These are phyloP conservation scores for Spencermartinsiella ligniputridi DNA, from an alignment of 1,139 yeast species.

Conservation along the genomic window DNA sequence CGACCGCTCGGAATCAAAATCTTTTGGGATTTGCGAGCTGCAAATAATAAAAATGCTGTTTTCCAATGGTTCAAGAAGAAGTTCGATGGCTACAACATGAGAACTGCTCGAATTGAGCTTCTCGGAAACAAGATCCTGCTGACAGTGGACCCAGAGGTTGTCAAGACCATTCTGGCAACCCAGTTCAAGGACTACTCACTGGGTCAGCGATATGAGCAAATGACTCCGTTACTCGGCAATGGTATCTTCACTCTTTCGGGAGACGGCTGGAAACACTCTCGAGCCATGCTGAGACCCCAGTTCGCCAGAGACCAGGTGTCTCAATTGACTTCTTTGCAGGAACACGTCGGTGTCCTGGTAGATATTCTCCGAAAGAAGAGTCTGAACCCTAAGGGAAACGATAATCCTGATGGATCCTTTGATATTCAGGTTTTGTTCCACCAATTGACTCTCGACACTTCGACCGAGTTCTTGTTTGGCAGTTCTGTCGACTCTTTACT, in stretches of 20 bases:
- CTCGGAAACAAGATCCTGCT: conserved; percentile 20
- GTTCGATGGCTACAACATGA: background rate
- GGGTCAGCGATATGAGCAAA: conserved; percentile 43
- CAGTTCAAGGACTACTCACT: conserved; percentile 49
- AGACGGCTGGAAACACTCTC: conserved; percentile 53
- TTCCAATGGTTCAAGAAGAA: background rate
- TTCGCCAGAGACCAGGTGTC: conserved; percentile 53
- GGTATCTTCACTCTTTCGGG: conserved; percentile 58
- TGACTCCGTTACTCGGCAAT: conserved; percentile 47
- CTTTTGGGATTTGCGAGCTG: background rate
- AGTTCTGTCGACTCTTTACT: conserved; percentile 28
- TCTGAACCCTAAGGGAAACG: conserved; percentile 1
- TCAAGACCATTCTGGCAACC: conserved; percentile 34
- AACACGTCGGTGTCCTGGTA: conserved; percentile 14
- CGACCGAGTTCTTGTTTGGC: conserved; percentile 58
- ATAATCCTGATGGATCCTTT: conserved; percentile 20
- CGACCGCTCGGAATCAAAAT: conserved; percentile 1
- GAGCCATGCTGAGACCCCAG: conserved; percentile 57
- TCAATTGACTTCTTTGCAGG: conserved; percentile 36
- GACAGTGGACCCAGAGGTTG: conserved; percentile 46
- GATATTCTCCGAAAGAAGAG: conserved; percentile 8
- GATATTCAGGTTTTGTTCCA: conserved; percentile 50
- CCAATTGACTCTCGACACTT: conserved; percentile 51
- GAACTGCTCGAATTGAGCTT: background rate
- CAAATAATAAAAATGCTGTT: background rate